Base-by-base conservation (phyloP, 805 yeast species). In the Wickerhamomyces xylosicus region DNA sequence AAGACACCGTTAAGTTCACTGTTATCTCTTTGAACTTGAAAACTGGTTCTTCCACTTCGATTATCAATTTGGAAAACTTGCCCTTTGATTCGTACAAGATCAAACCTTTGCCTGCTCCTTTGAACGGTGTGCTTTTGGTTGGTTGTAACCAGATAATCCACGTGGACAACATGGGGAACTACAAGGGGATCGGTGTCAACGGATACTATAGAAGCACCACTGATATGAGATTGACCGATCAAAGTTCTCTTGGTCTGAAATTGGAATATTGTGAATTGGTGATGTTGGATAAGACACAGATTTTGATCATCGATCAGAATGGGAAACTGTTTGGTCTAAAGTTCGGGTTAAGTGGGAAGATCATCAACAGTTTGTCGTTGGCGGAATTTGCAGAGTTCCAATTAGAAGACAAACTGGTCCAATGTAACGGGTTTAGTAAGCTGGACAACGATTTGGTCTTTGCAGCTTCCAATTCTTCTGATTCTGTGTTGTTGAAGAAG, bases 101-200 rank as follows among this genome's bases (percentile, higher is more conserved):
- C 9, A 58, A 81, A 9, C 79, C 95, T 0, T 61, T 86, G 27
- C 67, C 73, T 2, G 64, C 66, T 3, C 86, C 90, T 0, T 60
- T 81, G 27, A 77, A 77, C 43, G 96, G 97, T 1, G 63, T 77
- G 35, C 58, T 87, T 6, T 48, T 74, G 4, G 39, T 85, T 3
- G 96, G 97, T 1, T 70, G 81, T 28, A 87, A 89, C 54, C 84
- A 81, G 49, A 47, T 89, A 8, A 62, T 85, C 10, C 89, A 85
- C 57, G 71, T 86, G 15, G 95, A 89, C 52, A 76, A 85, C 22
- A 72, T 85, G 2, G 94, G 95, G 3, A 73, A 79, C 25, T 52
- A 68, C 3, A 69, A 74, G 42, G 79, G 85, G 20, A 62, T 79
- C 2, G 77, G 80, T 3, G 73, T 80, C 2, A 84, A 84, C 53